Conservation (phyloP, 2,329 filamentous ascomycete species). For the Claviceps sorghi region DNA sequence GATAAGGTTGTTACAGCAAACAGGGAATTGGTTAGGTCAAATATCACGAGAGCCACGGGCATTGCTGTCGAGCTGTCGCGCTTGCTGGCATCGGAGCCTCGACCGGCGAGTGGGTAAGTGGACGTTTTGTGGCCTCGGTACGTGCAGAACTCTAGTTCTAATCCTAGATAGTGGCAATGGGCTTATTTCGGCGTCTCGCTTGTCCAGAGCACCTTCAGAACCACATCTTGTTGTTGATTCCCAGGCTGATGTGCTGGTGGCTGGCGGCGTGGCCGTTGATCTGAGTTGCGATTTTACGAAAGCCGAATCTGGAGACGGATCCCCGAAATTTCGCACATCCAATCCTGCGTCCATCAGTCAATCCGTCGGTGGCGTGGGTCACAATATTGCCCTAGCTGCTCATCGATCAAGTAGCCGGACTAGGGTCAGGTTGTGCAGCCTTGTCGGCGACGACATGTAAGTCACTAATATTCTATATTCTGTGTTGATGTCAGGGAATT, state of each 20-base stretch:
- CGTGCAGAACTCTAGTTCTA: conserved; percentile 14
- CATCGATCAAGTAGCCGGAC: conserved; percentile 47
- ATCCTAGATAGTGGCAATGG: conserved; percentile 20
- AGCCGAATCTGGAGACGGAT: conserved; percentile 13
- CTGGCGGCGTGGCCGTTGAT: conserved; percentile 82
- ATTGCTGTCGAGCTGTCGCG: conserved; percentile 38
- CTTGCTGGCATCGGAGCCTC: conserved; percentile 21
- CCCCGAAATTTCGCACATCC: conserved; percentile 57
- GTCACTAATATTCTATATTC: conserved; percentile 11
- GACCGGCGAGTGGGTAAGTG: conserved; percentile 23
- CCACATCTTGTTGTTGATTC: conserved; percentile 6
- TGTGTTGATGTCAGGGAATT: background rate
- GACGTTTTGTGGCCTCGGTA: conserved; percentile 9
- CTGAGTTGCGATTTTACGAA: conserved; percentile 61
- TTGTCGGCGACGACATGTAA: conserved; percentile 65
- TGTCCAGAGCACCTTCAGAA: background rate
- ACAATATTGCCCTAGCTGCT: conserved; percentile 78
- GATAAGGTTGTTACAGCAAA: conserved; percentile 63
- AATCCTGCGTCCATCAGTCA: conserved; percentile 73
- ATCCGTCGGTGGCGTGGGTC: conserved; percentile 78
- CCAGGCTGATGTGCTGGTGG: conserved; percentile 59
- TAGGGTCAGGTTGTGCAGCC: conserved; percentile 61
- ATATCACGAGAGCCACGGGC: conserved; percentile 39
- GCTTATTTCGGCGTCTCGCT: conserved; percentile 3
- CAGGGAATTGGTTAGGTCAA: conserved; percentile 41